Percentiles rank a stretch among this genome's conserved stretches.
phyloP scores from a whole-genome alignment of 257 asterid species.

The Petunia secreta region DNA sequence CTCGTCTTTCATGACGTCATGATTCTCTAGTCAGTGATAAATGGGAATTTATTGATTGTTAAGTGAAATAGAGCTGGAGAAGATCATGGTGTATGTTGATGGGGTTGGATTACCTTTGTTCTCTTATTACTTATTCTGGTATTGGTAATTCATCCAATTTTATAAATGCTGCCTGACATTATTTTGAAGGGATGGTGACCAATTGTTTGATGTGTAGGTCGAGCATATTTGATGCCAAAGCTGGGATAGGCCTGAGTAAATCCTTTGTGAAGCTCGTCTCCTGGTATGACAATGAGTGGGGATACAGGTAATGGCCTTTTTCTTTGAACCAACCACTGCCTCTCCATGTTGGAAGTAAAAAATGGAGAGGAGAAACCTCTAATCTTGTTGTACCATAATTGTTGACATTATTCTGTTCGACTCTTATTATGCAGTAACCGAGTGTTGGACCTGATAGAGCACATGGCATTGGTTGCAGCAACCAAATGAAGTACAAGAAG shows the following conservation, averaged over 20 bases:
- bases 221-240: constrained; percentile 93
- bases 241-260: constrained; percentile 84
- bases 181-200: background rate
- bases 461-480: constrained; percentile 92
- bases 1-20: too few species aligned
- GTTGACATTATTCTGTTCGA: background rate
- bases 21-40: too few species aligned
- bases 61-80: too few species aligned
- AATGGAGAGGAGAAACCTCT: background rate
- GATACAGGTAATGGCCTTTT: constrained; percentile 72
- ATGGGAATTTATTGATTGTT: too few species aligned
- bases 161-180: background rate
- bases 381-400: background rate
- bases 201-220: constrained; percentile 50
- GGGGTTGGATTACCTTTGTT: too few species aligned
- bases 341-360: background rate
- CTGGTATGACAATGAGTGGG: constrained; percentile 98
- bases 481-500: constrained; percentile 36
- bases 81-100: too few species aligned
- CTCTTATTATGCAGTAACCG: constrained; percentile 55
- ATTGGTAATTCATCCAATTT: too few species aligned
- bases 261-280: constrained; percentile 87
- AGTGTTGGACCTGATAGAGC: constrained; percentile 89
- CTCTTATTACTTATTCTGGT: too few species aligned
- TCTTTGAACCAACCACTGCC: too few species aligned